Conservation (phyloP, 2,329 filamentous ascomycete species). For the Leptosphaerulina australis region DNA sequence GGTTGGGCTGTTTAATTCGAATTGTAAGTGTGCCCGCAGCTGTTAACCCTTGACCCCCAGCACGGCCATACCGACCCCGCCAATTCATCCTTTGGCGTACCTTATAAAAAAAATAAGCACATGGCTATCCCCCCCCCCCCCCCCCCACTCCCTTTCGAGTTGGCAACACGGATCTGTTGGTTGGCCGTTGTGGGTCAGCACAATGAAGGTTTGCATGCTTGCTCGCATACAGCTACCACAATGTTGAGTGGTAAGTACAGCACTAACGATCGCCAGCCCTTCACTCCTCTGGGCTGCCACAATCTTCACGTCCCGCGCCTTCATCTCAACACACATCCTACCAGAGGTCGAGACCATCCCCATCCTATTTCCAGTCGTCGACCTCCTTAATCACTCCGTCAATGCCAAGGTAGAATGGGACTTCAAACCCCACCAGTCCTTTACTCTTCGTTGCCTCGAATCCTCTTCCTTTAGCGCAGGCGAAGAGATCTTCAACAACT, state of each 20-base stretch:
- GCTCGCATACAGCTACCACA: not conserved
- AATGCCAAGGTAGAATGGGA: constrained; percentile 57
- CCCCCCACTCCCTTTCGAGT: not conserved
- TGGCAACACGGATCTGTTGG: not conserved
- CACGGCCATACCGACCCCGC: not conserved
- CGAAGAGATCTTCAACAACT: constrained; percentile 60
- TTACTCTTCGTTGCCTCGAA: constrained; percentile 49
- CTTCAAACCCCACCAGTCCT: constrained; percentile 37
- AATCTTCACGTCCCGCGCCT: constrained; percentile 59
- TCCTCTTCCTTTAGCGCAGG: constrained; percentile 43
- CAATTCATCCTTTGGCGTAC: no score
- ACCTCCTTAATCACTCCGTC: constrained; percentile 57
- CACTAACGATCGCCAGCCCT: constrained; percentile 48
- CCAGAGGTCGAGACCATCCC: constrained; percentile 39
- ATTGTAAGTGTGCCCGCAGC: constrained; percentile 34
- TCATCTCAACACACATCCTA: constrained; percentile 51
- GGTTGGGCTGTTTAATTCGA: constrained; percentile 25
- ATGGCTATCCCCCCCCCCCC: no score
- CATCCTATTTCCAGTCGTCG: constrained; percentile 58
- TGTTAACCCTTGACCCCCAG: not conserved
- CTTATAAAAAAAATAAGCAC: no score
- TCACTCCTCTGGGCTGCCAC: constrained; percentile 59
- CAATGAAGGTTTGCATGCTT: not conserved
- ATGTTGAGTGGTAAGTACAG: not conserved
- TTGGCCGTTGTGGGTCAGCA: not conserved